These are phyloP conservation scores for Colletotrichum sidae DNA, from an alignment of 2,329 filamentous ascomycete species.

Conservation along the genomic window DNA sequence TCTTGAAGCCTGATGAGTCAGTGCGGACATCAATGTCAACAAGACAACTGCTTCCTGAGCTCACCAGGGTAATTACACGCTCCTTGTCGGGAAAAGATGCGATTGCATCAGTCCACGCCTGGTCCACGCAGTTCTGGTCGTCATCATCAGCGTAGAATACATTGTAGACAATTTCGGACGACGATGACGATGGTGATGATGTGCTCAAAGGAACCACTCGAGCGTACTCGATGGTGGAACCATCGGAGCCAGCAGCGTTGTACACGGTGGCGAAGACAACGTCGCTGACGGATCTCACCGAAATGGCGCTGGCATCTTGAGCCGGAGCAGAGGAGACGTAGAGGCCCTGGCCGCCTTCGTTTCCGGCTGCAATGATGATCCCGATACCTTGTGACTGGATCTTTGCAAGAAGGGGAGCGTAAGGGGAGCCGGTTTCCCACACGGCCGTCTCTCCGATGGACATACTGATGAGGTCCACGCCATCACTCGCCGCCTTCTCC, in stretches of 20 bases:
- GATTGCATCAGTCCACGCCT: conserved; percentile 25
- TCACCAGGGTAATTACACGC: conserved; percentile 8
- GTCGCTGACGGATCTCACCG: conserved; percentile 28
- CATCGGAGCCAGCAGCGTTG: conserved; percentile 28
- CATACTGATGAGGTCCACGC: conserved; percentile 31
- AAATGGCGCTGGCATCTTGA: conserved; percentile 19
- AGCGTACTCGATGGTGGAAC: conserved; percentile 22
- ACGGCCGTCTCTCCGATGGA: conserved; percentile 25
- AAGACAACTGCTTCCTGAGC: conserved; percentile 14
- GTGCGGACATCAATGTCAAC: conserved; percentile 9
- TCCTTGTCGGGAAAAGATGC: conserved; percentile 16
- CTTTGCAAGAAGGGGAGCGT: conserved; percentile 19
- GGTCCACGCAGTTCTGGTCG: conserved; percentile 14
- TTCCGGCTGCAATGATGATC: conserved; percentile 24
- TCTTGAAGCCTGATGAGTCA: conserved; percentile 21
- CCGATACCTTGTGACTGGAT: conserved; percentile 32
- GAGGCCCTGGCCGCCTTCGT: conserved; percentile 23
- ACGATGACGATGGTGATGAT: neutral
- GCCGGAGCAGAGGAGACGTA: conserved; percentile 24
- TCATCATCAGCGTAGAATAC: conserved; percentile 30
- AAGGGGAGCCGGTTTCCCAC: conserved; percentile 27
- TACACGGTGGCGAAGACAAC: conserved; percentile 23
- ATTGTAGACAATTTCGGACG: neutral
- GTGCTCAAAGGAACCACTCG: conserved; percentile 20
- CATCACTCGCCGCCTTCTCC: conserved; percentile 23